A percentile compares a stretch with the other conserved stretches of the same genome.
These are phyloP conservation scores for Hansfordia pulvinata DNA, from an alignment of 2,329 filamentous ascomycete genomes.

Conservation along the genomic window DNA sequence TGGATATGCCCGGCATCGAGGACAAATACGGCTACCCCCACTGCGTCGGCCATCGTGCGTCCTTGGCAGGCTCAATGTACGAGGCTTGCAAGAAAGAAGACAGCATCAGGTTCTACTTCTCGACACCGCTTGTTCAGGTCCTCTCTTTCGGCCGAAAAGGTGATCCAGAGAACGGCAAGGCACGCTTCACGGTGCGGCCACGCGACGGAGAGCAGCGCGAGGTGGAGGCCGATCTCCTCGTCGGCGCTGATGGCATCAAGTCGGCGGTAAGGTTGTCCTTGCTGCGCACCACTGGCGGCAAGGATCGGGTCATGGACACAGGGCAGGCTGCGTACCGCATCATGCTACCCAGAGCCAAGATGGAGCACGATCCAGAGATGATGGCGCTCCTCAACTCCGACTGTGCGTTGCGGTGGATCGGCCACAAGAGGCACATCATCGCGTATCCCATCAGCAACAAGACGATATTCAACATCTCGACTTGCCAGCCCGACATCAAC, in stretches of 20 bases:
- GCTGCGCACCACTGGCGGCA: constrained; percentile 34
- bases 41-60: constrained; percentile 67
- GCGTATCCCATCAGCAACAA: constrained; percentile 61
- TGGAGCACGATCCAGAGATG: constrained; percentile 54
- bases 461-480: constrained; percentile 50
- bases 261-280: constrained; percentile 35
- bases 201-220: constrained; percentile 38
- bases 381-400: constrained; percentile 53
- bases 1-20: constrained; percentile 54
- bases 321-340: constrained; percentile 70
- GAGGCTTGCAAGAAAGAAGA: constrained; percentile 52
- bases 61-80: constrained; percentile 55
- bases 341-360: constrained; percentile 57
- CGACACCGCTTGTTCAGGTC: constrained; percentile 39
- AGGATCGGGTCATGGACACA: constrained; percentile 49
- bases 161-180: too few relatives aligned
- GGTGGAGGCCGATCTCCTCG: constrained; percentile 37
- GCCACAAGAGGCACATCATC: constrained; percentile 61
- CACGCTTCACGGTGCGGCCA: constrained; percentile 45
- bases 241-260: constrained; percentile 44
- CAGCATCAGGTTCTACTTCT: constrained; percentile 56
- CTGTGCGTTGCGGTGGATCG: constrained; percentile 62
- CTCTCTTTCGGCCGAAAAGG: constrained; percentile 46
- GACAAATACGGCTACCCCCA: constrained; percentile 61
- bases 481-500: constrained; percentile 46